Evolutionary conservation across 1,284 basidiomycete genomes (phyloP).

Genomic region (Tilletia caries): DNA sequence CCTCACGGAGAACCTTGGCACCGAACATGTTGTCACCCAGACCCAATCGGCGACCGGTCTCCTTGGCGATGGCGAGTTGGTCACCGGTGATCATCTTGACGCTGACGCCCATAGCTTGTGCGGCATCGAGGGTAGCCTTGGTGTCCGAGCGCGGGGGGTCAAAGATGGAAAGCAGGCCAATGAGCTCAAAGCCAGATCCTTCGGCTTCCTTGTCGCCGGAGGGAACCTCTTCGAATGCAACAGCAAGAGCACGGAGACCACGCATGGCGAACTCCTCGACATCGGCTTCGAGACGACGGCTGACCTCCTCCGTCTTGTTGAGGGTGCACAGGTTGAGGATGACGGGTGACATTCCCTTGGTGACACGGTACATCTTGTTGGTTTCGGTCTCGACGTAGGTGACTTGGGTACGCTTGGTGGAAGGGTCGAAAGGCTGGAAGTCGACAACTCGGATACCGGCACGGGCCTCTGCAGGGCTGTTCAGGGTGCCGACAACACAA

Average conservation of each 20-base stretch:
- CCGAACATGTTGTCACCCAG: conserved; percentile 96
- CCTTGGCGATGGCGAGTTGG: conserved; percentile 98
- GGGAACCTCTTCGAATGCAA: conserved; percentile 89
- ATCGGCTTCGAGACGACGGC: conserved; percentile 86
- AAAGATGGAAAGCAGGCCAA: conserved; percentile 95
- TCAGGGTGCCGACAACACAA: conserved; percentile 77
- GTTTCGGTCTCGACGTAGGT: conserved; percentile 90
- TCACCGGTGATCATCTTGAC: conserved; percentile 99
- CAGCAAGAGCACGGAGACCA: conserved; percentile 95
- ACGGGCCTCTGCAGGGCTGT: conserved; percentile 67
- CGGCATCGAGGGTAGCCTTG: conserved; percentile 98
- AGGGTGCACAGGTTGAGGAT: conserved; percentile 80
- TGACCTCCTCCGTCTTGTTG: conserved; percentile 88
- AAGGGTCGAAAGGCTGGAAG: conserved; percentile 99
- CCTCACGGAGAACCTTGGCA: conserved; percentile 89
- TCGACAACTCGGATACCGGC: conserved; percentile 90
- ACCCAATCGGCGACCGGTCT: conserved; percentile 95
- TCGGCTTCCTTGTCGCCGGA: conserved; percentile 68
- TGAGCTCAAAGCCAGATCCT: conserved; percentile 93
- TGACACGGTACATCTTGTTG: conserved; percentile 93
- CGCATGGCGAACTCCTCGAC: conserved; percentile 91
- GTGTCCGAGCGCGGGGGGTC: conserved; percentile 97
- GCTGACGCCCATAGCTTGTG: conserved; percentile 87
- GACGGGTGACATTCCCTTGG: conserved; percentile 98
- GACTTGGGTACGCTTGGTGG: conserved; percentile 98